These are phyloP conservation scores for Parmelia sp. DNA, from an alignment of 495 filamentous ascomycete species.

Conservation along the genomic window DNA sequence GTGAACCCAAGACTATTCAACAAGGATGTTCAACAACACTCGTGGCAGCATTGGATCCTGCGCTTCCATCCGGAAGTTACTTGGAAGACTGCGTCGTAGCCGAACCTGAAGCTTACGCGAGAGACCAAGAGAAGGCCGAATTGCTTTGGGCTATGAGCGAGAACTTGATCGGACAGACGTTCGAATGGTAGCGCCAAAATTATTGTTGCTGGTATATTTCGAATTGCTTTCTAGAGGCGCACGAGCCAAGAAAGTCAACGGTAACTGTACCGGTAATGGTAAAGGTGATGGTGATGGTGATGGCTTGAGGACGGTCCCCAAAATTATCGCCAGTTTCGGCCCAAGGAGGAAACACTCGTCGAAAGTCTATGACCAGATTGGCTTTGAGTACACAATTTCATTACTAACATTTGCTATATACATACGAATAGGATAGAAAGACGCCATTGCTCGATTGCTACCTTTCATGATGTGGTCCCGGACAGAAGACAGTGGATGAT, in stretches of 20 bases:
- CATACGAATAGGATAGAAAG: not conserved
- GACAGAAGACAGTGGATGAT: not conserved
- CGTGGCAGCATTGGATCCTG: conserved; percentile 52
- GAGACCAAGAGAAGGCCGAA: conserved; percentile 39
- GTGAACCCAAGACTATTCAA: conserved; percentile 37
- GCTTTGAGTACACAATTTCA: not conserved
- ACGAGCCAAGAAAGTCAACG: too few relatives aligned
- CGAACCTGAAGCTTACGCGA: conserved; percentile 23
- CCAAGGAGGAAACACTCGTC: not conserved
- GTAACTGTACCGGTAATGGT: too few relatives aligned
- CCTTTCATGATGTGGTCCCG: not conserved
- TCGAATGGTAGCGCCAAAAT: conserved; percentile 29
- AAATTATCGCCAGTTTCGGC: not conserved
- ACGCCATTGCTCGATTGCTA: not conserved
- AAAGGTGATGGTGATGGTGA: too few relatives aligned
- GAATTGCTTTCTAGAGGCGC: too few relatives aligned
- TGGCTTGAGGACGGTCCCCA: not conserved
- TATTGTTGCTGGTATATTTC: too few relatives aligned
- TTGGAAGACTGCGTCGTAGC: conserved; percentile 40
- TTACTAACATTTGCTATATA: not conserved
- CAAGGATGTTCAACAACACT: conserved; percentile 53
- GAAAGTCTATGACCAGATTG: not conserved
- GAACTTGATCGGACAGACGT: conserved; percentile 44
- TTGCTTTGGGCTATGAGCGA: conserved; percentile 46
- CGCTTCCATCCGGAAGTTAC: conserved; percentile 30